These are phyloP conservation scores for Paraphoma sp. DNA, from an alignment of 2,329 filamentous ascomycete species.

Conservation along the genomic window DNA sequence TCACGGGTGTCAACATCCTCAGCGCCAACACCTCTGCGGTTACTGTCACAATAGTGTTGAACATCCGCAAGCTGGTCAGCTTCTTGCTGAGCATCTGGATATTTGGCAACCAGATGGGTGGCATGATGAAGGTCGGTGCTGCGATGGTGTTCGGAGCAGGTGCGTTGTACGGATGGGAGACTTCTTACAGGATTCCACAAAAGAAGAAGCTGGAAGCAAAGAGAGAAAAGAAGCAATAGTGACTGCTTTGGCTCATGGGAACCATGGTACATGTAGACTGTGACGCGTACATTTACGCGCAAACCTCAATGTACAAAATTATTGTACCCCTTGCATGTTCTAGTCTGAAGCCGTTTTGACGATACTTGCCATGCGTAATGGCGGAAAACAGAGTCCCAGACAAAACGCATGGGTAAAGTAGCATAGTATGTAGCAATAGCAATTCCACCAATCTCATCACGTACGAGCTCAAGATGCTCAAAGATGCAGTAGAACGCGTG, in stretches of 20 bases:
- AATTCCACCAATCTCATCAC: background rate
- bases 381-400: too few relatives aligned
- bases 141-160: constrained; percentile 87
- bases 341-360: too few relatives aligned
- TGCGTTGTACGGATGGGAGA: constrained; percentile 86
- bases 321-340: background rate
- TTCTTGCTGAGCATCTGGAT: constrained; percentile 90
- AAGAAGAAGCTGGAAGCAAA: constrained; percentile 38
- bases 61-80: constrained; percentile 92
- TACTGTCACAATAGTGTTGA: constrained; percentile 95
- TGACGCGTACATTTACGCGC: background rate
- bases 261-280: background rate
- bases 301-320: background rate
- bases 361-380: too few relatives aligned
- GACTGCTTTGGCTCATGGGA: background rate
- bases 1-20: constrained; percentile 93
- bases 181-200: constrained; percentile 54
- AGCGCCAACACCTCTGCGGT: constrained; percentile 87
- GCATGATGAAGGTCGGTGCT: constrained; percentile 80
- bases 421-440: too few relatives aligned
- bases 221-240: constrained; percentile 36
- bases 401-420: too few relatives aligned
- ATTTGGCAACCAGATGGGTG: constrained; percentile 83
- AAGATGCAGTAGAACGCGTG: background rate
- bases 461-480: too few relatives aligned